Evolutionary conservation across 345 rosid species (phyloP).

Genomic region (Passiflora organensis): DNA sequence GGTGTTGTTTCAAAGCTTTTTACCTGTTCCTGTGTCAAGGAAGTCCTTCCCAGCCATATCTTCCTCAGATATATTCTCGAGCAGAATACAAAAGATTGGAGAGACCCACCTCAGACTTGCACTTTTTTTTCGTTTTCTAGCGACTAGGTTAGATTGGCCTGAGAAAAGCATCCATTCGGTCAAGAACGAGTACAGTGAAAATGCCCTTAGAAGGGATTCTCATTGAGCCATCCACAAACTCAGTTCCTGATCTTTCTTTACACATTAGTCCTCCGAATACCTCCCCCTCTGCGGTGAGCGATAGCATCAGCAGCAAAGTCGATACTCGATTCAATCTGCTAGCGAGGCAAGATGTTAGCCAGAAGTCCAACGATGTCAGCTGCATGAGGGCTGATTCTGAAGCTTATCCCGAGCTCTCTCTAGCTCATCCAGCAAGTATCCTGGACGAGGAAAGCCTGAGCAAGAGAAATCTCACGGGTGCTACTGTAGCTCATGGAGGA

Average conservation of each 20-base stretch:
- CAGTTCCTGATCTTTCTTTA: conserved; percentile 72
- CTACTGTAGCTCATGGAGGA: conserved; percentile 19
- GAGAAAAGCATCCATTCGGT: not conserved
- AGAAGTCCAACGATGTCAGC: conserved; percentile 24
- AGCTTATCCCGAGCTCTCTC: conserved; percentile 49
- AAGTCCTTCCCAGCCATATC: not conserved
- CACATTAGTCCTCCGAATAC: conserved; percentile 69
- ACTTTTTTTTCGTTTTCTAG: conserved; percentile 11
- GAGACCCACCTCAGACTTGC: conserved; percentile 27
- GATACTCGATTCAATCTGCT: conserved; percentile 15
- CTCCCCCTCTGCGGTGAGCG: conserved; percentile 58
- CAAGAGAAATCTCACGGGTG: conserved; percentile 22
- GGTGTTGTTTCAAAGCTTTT: not conserved
- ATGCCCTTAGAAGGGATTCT: not conserved
- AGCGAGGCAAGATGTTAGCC: conserved; percentile 5
- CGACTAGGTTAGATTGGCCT: not conserved
- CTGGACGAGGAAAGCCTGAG: conserved; percentile 26
- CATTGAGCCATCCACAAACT: conserved; percentile 68
- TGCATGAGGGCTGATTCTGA: conserved; percentile 42
- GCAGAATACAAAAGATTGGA: not conserved
- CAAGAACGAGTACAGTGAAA: not conserved
- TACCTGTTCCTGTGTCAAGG: no score
- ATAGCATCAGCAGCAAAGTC: conserved; percentile 43
- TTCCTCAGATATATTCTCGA: not conserved
- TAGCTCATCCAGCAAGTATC: conserved; percentile 43